Base-by-base conservation (phyloP, 805 yeast genomes). In the Wickerhamiella azyma region DNA sequence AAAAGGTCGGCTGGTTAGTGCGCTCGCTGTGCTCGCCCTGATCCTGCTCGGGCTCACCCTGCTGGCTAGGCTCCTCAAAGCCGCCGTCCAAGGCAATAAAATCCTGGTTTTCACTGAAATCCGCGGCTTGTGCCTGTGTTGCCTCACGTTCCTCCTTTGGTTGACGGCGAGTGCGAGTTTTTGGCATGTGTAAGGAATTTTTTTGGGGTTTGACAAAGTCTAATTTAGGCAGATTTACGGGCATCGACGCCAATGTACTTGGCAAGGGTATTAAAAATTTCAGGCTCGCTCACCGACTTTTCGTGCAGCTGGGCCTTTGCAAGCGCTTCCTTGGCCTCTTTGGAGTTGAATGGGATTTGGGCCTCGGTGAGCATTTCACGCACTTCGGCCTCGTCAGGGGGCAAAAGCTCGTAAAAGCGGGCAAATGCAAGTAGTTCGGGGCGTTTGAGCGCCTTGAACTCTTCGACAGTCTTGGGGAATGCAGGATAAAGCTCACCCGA, bases 331-430 rank as follows among this genome's bases (percentile, higher is more conserved):
- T 28, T 35, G 36, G 36, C 45, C 33, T 42, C 45, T 10, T 26
- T 29, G n/a, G 40, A 35, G 11, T 21, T 26, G 13, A n/a, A 11
- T 7, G 45, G 40, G 14, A 42, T 19, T 4, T 36, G 21, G 11
- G 45, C 45, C 45, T 36, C 45, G 14, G 39, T 11, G 21, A 42
- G 36, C 18, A 42, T 37, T 7, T 21, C 40, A 16, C 5, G 18
- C 7, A 42, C 28, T 13, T 42, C 45, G 8, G 37, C 14, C n/a
- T 16, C 69, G 53, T 78, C 79, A 50, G 82, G 77, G n/a, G 85
- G 79, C 37, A 85, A 63, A 46, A 85, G 63, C 57, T 85, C 94
- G 66, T 84, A 86, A 59, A 80, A 85, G 52, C 75, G 71, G 36
- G 82, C 74, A 53, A 85, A 66, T 39, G 68, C 67, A 19, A 79